phyloP scores from a whole-genome alignment of 805 yeast genomes.

The Kluyveromyces aestuarii region DNA sequence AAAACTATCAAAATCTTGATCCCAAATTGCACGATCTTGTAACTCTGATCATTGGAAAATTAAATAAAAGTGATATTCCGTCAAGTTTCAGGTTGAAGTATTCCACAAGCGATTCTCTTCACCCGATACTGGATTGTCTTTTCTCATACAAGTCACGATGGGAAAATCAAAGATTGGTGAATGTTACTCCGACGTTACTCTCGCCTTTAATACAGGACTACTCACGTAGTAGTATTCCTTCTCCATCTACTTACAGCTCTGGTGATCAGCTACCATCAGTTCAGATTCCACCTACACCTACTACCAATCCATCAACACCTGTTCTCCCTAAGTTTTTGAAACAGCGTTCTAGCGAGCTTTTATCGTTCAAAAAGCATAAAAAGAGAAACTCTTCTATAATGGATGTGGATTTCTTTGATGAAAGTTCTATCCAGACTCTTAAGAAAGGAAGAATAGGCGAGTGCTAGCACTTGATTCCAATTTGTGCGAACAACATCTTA shows the following conservation, averaged over 20 bases:
- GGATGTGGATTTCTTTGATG: slow-evolving; percentile 20
- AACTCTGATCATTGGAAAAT: neutral
- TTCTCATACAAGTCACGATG: neutral
- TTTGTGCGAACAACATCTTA: too few relatives aligned
- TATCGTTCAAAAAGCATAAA: slow-evolving; percentile 7
- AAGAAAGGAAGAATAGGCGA: neutral
- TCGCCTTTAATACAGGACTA: neutral
- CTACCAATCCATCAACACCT: slow-evolving; percentile 8
- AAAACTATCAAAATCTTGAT: slow-evolving; percentile 14
- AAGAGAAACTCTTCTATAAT: slow-evolving; percentile 20
- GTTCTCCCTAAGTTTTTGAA: neutral
- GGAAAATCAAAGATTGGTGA: neutral
- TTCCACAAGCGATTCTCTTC: neutral
- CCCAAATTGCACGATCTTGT: slow-evolving; percentile 15
- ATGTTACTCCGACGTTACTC: neutral
- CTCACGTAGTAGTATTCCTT: neutral
- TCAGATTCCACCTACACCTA: slow-evolving; percentile 10
- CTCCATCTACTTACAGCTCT: neutral
- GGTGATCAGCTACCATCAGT: slow-evolving; percentile 1
- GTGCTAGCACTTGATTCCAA: neutral
- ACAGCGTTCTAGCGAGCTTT: neutral
- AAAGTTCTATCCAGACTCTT: slow-evolving; percentile 1
- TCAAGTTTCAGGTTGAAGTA: slow-evolving; percentile 1
- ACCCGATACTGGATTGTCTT: slow-evolving; percentile 1
- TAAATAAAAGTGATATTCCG: neutral